Evolutionary conservation across 352 stramenopile genomes (phyloP), one percentile per base, ranked within the genome.

Genomic region (Nothophytophthora sp.): DNA sequence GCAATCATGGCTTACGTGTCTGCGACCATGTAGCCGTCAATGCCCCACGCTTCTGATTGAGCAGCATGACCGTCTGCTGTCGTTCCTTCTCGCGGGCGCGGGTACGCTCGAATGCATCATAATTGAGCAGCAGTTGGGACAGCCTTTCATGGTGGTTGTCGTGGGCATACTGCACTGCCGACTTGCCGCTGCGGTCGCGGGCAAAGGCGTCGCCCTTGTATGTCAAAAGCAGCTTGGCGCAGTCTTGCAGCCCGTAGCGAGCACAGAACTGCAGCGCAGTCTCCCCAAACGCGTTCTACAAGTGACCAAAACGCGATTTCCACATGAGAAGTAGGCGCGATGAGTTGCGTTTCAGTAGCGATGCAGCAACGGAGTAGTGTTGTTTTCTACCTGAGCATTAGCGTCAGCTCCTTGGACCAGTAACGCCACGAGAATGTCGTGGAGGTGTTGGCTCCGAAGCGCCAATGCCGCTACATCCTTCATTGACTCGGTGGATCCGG

Each of bases 241-340:
- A 86, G 8, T 81, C 67, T 27, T 74, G 39, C 3, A 90, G 68
- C 11, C 76, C 77, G 24, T 85, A 67, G 1, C 70, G 60, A 24
- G 73, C 73, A 32, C 70, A 82, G 22, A 73, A 54, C 36, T 90
- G 82, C 25, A 92, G 41, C 12, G 68, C 53, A 1, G 73, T 82
- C 60, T 88, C 76, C 0, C 77, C 77, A 41, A 87, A 88, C 3
- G 46, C 48, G 43, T 92, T 92, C 82, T 90, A 52, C 16, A n/a
- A 47, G 10, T 16, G 15, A 23, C 15, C 16, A 36, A 15, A 22
- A 27, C 24, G 40, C 23, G 23, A 32, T 11, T 15, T 34, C 28
- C 23, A 20, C 43, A 25, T 6, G 4, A 6, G 22, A 35, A 20
- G 18, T 35, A 12, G 19, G 22, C 8, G 15, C 3, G 9, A n/a